Evolutionary conservation across 192 early-diverging fungal genomes (phyloP).

Genomic region (Coemansia sp.): DNA sequence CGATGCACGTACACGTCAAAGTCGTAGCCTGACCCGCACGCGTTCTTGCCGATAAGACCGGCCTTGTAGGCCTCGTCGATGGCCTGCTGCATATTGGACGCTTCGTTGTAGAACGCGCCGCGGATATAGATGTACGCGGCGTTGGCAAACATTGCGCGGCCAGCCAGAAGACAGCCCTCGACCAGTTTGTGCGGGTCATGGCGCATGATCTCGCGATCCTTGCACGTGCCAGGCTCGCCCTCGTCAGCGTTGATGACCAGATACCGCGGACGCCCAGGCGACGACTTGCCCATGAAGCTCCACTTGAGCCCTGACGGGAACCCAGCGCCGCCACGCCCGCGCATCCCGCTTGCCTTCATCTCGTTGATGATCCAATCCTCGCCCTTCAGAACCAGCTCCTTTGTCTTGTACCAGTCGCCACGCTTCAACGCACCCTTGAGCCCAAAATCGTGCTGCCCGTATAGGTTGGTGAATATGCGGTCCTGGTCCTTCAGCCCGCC

Average conservation of each 20-base stretch:
- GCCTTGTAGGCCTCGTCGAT: conserved; percentile 98
- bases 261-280: conserved; percentile 84
- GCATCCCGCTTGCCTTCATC: conserved; percentile 91
- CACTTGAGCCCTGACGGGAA: conserved; percentile 98
- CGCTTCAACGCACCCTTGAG: conserved; percentile 89
- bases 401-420: conserved; percentile 99
- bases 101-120: conserved; percentile 96
- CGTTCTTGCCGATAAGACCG: conserved; percentile 98
- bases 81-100: conserved; percentile 86
- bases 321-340: conserved; percentile 95
- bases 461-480: conserved; percentile 98
- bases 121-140: conserved; percentile 98
- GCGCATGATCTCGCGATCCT: conserved; percentile 94
- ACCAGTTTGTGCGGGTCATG: conserved; percentile 95
- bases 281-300: conserved; percentile 98
- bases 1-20: conserved; percentile 98
- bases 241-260: conserved; percentile 98
- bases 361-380: conserved; percentile 97
- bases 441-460: conserved; percentile 86
- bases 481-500: conserved; percentile 85
- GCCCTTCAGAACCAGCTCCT: conserved; percentile 95
- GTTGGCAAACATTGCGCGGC: conserved; percentile 94
- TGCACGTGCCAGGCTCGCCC: conserved; percentile 98
- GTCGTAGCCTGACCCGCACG: conserved; percentile 92
- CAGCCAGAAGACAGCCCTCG: conserved; percentile 95